Percentiles rank a stretch among this genome's conserved stretches.
phyloP scores from a whole-genome alignment of 805 yeast species.

The Candida sphagnicola region DNA sequence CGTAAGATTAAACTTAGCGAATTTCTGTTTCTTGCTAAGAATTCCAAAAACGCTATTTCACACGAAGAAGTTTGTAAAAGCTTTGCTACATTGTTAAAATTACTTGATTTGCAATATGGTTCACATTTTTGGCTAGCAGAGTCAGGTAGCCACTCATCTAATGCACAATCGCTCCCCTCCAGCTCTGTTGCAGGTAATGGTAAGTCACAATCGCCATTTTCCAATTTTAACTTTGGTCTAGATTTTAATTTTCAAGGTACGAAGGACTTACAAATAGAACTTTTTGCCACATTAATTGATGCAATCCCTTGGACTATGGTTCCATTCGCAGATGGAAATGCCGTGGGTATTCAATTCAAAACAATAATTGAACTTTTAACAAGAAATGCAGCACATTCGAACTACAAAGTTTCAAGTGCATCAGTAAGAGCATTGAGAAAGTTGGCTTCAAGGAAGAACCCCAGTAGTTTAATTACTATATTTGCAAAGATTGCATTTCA shows the following conservation, averaged over 20 bases:
- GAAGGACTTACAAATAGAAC: slow-evolving; percentile 45
- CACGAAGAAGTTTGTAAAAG: slow-evolving; percentile 71
- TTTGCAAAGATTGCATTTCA: slow-evolving; percentile 80
- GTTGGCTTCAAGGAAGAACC: slow-evolving; percentile 64
- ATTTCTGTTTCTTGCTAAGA: slow-evolving; percentile 39
- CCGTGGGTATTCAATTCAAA: slow-evolving; percentile 51
- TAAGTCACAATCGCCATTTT: slow-evolving; percentile 36
- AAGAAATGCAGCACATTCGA: slow-evolving; percentile 69
- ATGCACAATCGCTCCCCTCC: slow-evolving; percentile 2
- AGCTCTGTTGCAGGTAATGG: slow-evolving; percentile 10
- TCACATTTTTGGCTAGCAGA: slow-evolving; percentile 32
- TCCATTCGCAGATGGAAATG: slow-evolving; percentile 24
- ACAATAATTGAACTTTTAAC: slow-evolving; percentile 72
- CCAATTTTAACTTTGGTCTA: slow-evolving; percentile 36
- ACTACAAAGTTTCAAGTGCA: slow-evolving; percentile 57
- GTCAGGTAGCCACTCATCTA: slow-evolving; percentile 10
- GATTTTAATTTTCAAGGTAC: slow-evolving; percentile 31
- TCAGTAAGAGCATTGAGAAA: slow-evolving; percentile 60
- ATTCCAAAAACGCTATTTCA: slow-evolving; percentile 43
- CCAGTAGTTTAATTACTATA: slow-evolving; percentile 64
- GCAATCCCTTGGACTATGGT: slow-evolving; percentile 63
- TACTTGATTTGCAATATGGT: slow-evolving; percentile 56
- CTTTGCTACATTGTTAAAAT: slow-evolving; percentile 50
- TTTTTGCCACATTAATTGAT: slow-evolving; percentile 68
- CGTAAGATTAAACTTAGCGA: slow-evolving; percentile 14